Conservation (phyloP, 2,329 filamentous ascomycete genomes). For the Thielaviopsis euricoi region DNA sequence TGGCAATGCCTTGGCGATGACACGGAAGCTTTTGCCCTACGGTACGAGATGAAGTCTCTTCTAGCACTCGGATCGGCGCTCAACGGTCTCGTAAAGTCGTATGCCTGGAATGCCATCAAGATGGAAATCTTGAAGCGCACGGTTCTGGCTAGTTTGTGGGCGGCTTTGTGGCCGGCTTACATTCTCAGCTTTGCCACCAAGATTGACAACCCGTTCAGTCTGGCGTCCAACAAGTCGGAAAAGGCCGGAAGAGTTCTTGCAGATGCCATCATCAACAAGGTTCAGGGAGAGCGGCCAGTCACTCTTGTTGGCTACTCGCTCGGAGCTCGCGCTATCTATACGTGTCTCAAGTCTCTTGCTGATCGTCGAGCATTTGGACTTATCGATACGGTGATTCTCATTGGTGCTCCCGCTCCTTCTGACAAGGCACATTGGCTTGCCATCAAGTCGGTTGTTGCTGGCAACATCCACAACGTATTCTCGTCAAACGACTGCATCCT, state of each 20-base stretch:
- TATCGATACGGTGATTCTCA: conserved; percentile 66
- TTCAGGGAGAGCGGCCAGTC: conserved; percentile 67
- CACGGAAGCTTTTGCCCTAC: conserved; percentile 67
- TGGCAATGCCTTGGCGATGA: conserved; percentile 60
- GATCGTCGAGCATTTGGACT: conserved; percentile 68
- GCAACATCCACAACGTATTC: conserved; percentile 74
- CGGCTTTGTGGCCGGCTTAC: conserved; percentile 53
- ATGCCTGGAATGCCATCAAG: conserved; percentile 60
- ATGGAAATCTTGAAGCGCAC: conserved; percentile 59
- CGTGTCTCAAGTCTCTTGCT: conserved; percentile 61
- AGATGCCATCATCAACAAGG: conserved; percentile 65
- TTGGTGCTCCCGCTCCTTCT: conserved; percentile 66
- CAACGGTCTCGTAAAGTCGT: conserved; percentile 51
- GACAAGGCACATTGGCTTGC: conserved; percentile 56
- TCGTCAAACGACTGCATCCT: conserved; percentile 78
- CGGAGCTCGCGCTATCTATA: conserved; percentile 67
- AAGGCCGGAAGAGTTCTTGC: conserved; percentile 69
- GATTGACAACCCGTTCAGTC: conserved; percentile 68
- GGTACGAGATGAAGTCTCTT: conserved; percentile 67
- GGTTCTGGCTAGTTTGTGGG: conserved; percentile 49
- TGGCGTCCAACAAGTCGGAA: conserved; percentile 59
- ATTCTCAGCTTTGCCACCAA: conserved; percentile 49
- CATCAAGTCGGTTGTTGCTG: conserved; percentile 62
- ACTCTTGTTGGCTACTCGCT: conserved; percentile 70
- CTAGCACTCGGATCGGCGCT: conserved; percentile 62